Base-by-base conservation (phyloP, 805 yeast species). In the Babjeviella inositovora region DNA sequence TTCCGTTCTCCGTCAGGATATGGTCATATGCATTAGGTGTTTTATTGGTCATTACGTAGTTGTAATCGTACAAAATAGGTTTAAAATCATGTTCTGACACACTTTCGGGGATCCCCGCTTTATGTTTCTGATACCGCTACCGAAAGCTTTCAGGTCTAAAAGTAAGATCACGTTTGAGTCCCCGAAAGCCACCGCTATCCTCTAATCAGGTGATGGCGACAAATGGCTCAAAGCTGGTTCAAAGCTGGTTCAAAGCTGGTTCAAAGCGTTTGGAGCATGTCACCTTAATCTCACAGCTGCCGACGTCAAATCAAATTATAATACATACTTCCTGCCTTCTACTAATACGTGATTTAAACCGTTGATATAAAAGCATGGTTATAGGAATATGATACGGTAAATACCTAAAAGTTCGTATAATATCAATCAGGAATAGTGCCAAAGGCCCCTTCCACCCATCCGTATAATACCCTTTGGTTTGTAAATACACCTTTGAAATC, bases 191-290 rank as follows among this genome's bases (percentile, higher is more conserved):
- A 70, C 56, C 32, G 71, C 42, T 1, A 59, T 59, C 34, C 62
- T 60, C 15, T 51, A 51, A 39, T 72, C 80, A 14, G 77, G 81
- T 13, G 79, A 70, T 17, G 69, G 45, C 15, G 68, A 62, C 2
- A 84, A 72, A 41, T 79, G 79, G 38, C 85, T 85, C 29, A 84
- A 54, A 4, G 92, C n/a, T n/a, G n/a, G n/a, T n/a, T n/a, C n/a
- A n/a, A n/a, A n/a, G n/a, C n/a, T n/a, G n/a, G n/a, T n/a, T n/a
- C n/a, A n/a, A n/a, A n/a, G n/a, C 73, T 19, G 70, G 65, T 20
- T 69, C 70, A 26, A 71, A 55, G 30, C 62, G 41, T 30, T 69
- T 37, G 21, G 61, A 47, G 34, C 49, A 49, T 22, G 50, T 34
- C 18, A 63, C 40, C 8, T 57, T 51, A 9, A 63, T 50, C 7